Evolutionary conservation across 2,329 filamentous ascomycete species (phyloP).

Genomic region (Berkeleyomyces rouxiae): DNA sequence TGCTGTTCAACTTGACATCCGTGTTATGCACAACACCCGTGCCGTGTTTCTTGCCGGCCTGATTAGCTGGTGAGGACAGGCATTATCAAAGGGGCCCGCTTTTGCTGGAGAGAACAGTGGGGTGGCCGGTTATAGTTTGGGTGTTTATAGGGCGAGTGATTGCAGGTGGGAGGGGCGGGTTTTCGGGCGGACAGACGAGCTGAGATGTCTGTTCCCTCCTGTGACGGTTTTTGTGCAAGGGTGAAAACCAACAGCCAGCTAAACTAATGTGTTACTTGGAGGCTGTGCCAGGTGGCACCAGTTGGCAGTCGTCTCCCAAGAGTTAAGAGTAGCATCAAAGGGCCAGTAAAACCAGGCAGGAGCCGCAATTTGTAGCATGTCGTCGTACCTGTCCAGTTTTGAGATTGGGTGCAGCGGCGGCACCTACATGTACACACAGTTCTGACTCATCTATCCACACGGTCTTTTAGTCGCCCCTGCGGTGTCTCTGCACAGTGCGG

Average conservation of each 20-base stretch:
- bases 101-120: neutral
- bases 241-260: neutral
- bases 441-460: neutral
- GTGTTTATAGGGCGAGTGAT: neutral
- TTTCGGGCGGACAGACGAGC: neutral
- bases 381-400: neutral
- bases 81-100: neutral
- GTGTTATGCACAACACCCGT: neutral
- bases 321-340: neutral
- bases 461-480: neutral
- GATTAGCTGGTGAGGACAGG: neutral
- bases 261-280: neutral
- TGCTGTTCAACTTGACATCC: neutral
- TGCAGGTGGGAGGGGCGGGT: neutral
- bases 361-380: neutral
- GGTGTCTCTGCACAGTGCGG: neutral
- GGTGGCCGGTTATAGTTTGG: neutral
- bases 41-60: neutral
- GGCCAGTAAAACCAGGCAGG: neutral
- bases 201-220: neutral
- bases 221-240: neutral
- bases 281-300: neutral
- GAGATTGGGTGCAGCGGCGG: neutral
- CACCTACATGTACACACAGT: neutral
- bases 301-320: neutral